Conservation (phyloP, 2,329 filamentous ascomycete species). For the Sordariomycetes sp. region DNA sequence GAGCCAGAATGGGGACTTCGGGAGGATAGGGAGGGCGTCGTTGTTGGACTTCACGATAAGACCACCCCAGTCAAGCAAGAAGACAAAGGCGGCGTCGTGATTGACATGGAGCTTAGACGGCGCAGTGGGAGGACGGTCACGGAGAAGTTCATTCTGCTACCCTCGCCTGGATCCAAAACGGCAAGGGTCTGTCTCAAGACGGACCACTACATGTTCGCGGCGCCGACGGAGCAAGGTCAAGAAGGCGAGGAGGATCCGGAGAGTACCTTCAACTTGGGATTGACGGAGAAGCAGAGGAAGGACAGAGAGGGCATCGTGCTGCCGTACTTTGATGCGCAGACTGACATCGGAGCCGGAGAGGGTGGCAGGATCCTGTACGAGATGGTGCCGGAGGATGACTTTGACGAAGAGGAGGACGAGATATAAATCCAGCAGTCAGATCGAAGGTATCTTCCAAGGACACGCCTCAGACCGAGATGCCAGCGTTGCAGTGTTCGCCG, state of each 20-base stretch:
- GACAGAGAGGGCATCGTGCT: conserved; percentile 85
- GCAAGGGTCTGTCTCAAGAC: conserved; percentile 52
- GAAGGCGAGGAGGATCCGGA: conserved; percentile 47
- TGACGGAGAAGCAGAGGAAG: conserved; percentile 83
- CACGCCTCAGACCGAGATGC: too few relatives aligned
- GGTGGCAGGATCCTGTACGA: conserved; percentile 93
- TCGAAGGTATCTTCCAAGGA: too few relatives aligned
- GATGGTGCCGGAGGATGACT: conserved; percentile 93
- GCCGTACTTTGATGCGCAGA: conserved; percentile 96
- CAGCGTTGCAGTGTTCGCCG: too few relatives aligned
- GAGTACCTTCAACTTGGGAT: conserved; percentile 74
- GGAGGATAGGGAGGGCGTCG: conserved; percentile 68
- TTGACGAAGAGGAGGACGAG: conserved; percentile 93
- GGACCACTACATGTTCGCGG: conserved; percentile 64
- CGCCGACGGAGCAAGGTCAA: conserved; percentile 19
- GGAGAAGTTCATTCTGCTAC: conserved; percentile 52
- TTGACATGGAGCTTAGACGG: conserved; percentile 80
- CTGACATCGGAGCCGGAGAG: conserved; percentile 65
- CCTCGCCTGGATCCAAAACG: conserved; percentile 11
- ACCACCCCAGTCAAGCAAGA: conserved; percentile 31
- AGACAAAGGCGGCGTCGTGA: conserved; percentile 45
- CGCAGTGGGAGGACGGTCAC: conserved; percentile 70
- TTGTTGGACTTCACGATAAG: conserved; percentile 56
- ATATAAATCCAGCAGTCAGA: conserved; percentile 54
- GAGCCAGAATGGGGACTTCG: conserved; percentile 72